Base-by-base conservation (phyloP, 176 grass and related monocot species). In the Saccharum spontaneum region DNA sequence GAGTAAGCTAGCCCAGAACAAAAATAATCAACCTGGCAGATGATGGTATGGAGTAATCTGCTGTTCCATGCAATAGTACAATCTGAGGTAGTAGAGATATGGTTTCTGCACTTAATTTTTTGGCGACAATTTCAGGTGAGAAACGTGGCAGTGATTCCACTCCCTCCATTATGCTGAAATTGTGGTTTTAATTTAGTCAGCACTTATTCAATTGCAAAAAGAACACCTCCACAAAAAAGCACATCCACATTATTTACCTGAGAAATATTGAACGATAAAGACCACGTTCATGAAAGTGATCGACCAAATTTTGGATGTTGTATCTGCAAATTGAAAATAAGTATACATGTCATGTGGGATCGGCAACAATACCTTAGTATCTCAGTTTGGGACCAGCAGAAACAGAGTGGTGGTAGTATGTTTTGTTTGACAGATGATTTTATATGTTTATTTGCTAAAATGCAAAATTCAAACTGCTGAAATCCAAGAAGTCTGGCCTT, bases 151-250 rank as follows among this genome's bases (percentile, higher is more conserved):
- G 89, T 8, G 91, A 91, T 81, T 78, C 68, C 65, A 89, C 87
- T 80, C 96, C 96, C 60, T 98, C 93, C 96, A 98, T 98, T 94
- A 98, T 95, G 85, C 96, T 98, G 87, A 85, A 82, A 94, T 62
- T 78, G 31, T 16, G 54, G 16, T 17, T 82, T 26, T 54, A 86
- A 69, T 57, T 66, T 57, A 48, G 52, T 75, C 4, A 76, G 43
- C 68, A 77, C 12, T 69, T 70, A 81, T 3, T 30, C 17, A 28
- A 71, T 38, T 52, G 23, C 18, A 30, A 57, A 81, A 81, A 57
- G 0, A 77, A 4, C 33, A 73, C 44, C 54, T 59, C 36, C 17
- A 71, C 8, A 50, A 49, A n/a, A 52, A 73, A 28, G 18, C 60
- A 77, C 6, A 59, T 87, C 30, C n/a, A 30, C 31, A 67, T 57